Evolutionary conservation across 306 rosid species (phyloP), one percentile per base, ranked within the genome.

Genomic region (Vicia sativa): DNA sequence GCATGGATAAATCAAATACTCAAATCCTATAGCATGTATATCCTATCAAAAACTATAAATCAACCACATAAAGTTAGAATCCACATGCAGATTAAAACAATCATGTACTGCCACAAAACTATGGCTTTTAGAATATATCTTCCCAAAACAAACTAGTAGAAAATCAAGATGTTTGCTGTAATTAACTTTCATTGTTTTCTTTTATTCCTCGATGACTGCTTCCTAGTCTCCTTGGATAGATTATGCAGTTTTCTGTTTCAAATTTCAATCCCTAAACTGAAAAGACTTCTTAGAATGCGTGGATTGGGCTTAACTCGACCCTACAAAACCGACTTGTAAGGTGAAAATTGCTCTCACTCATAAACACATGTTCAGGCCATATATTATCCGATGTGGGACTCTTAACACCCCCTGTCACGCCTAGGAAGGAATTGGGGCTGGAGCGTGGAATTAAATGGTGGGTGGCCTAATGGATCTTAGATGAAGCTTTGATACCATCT

Each of bases 1-100:
- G 46, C 58, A 79, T 50, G 21, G 38, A 65, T 59, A 53, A 70
- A 19, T 25, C 73, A 53, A 50, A 43, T 9, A 5, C 38, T 38
- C 16, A 13, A 70, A 49, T 57, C 23, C 31, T 31, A 39, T 61
- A 68, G 26, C 48, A 65, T 57, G 55, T 21, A 57, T 45, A 34
- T 28, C 42, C 16, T 31, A 62, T 19, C 55, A 63, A 64, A 59
- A 57, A 49, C 64, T 38, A 16, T 12, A 61, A 39, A n/a, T 61
- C 50, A 14, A 43, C 34, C 42, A 3, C 39, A 28, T 14, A 37
- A 62, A 35, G 52, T 16, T n/a, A 14, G 37, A 50, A 38, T 37
- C 62, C 18, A 13, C 61, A n/a, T 10, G 9, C 29, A 13, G 6
- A 71, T 12, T 31, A 42, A 71, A 59, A 46, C 28, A 48, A 9